Base-by-base conservation (phyloP, 1,139 yeast species). In the Lodderomyces theae region DNA sequence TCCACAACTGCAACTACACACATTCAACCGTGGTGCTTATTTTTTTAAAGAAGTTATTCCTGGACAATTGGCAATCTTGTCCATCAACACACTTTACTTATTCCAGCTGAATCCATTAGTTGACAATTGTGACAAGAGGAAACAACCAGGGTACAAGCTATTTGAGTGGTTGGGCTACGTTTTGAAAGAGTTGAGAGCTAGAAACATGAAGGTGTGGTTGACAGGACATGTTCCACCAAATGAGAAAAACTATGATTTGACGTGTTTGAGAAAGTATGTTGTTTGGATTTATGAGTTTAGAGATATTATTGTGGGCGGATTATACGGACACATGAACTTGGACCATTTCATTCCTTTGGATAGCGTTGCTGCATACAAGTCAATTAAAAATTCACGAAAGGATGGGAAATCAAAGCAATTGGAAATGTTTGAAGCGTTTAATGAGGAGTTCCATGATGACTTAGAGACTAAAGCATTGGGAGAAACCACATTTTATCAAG, bases 151-250 rank as follows among this genome's bases (percentile, higher is more conserved):
- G 0, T 84, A 82, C 58, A 77, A 80, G 53, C 66, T 85, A 43
- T 77, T 86, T 50, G 72, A 80, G 46, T 87, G 96, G 96, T 63
- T 87, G 11, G 92, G 94, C 3, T 73, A 77, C 38, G 82, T 82
- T 2, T 67, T 87, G 47, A 77, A 81, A 53, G 95, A 86, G 56
- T 64, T 86, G 63, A 72, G 96, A 52, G 66, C 72, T n/a, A 68
- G 94, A 49, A 74, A 77, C 17, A 81, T 87, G 81, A 86, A 86
- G 60, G 94, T 84, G 8, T 87, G 95, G 95, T 61, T 87, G 23
- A 68, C 82, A 36, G 95, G 96, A 2, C 96, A 87, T 64, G 95
- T 87, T 11, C 95, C 96, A 3, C 95, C 95, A 3, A 79, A 82
- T 40, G 80, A 81, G 35, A 86, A 86, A 60, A 86, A 86, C 58